Evolutionary conservation across 192 early-diverging fungal genomes (phyloP), one percentile per base, ranked within the genome.

Genomic region (Mortierella antarctica): DNA sequence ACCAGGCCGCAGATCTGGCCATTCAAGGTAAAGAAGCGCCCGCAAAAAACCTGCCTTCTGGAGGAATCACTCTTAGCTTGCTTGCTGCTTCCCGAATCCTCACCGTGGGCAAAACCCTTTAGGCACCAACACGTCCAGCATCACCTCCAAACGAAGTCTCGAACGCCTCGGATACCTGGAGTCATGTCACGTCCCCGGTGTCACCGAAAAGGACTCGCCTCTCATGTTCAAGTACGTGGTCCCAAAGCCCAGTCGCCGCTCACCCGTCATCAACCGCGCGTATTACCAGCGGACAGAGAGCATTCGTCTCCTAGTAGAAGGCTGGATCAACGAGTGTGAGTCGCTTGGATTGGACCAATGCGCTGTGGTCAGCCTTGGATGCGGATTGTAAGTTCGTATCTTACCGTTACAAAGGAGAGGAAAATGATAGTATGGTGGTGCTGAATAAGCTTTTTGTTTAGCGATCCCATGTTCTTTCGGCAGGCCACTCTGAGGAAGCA

Each of bases 121-220:
- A 80, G 77, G 77, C 46, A 80, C 77, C 9, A 80, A 80, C 60
- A 80, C 65, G 1, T 80, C 77, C 10, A 80, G 77, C 40, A 80
- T 80, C 53, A 80, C 77, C 20, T 80, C 77, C 4, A 80, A 80
- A 42, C 40, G 77, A 41, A 80, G 77, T 57, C 60, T 80, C 6
- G 77, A 80, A 41, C 63, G 70, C 51, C 47, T 80, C 13, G 77
- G 77, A n/a, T 80, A 80, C 52, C 48, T 80, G 20, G 65, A 72
- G n/a, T 23, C 39, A 61, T 62, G 69, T 18, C 77, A 80, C 57
- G 44, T 80, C 10, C 59, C 53, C 20, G 64, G 64, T 13, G 77
- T 68, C 8, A 80, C 77, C 0, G 77, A 80, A 54, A 17, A 46
- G 23, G 77, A 80, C 21, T 63, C 77, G 6, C 77, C 77, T 0